These are phyloP conservation scores for Corylus americana DNA, from an alignment of 306 rosid species.

Conservation along the genomic window DNA sequence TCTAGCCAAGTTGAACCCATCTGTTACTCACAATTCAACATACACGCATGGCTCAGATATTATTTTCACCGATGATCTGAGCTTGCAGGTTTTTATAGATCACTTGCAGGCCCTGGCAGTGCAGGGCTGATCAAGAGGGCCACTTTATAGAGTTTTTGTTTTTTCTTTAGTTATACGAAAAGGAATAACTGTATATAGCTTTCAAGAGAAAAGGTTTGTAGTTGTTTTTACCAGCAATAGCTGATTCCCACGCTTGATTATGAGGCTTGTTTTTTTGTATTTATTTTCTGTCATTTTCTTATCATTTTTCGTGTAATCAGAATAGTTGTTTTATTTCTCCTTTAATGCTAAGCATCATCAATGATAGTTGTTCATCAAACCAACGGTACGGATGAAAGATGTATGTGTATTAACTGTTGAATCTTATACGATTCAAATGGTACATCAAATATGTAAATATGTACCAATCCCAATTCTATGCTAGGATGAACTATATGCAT, in stretches of 20 bases:
- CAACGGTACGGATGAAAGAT: no score
- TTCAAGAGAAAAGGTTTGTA: neutral
- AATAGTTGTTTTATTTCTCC: neutral
- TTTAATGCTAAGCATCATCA: no score
- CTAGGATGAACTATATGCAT: no score
- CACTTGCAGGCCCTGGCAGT: slow-evolving; percentile 86
- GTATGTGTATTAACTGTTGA: no score
- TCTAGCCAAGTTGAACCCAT: slow-evolving; percentile 91
- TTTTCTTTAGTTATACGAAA: slow-evolving; percentile 7
- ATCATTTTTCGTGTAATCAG: neutral
- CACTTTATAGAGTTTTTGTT: slow-evolving; percentile 22
- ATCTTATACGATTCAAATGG: no score
- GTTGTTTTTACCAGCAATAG: neutral
- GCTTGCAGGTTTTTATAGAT: slow-evolving; percentile 84
- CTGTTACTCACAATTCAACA: slow-evolving; percentile 83
- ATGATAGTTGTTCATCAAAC: no score
- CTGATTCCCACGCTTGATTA: neutral
- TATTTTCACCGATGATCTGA: slow-evolving; percentile 84
- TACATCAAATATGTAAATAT: no score
- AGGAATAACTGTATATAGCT: slow-evolving; percentile 35
- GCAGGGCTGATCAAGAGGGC: slow-evolving; percentile 54
- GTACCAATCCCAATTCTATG: no score
- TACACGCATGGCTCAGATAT: slow-evolving; percentile 74
- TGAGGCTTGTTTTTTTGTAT: neutral
- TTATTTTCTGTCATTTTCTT: neutral